Evolutionary conservation across 2,329 filamentous ascomycete species (phyloP).

Genomic region (Paracoccidioides brasiliensis): DNA sequence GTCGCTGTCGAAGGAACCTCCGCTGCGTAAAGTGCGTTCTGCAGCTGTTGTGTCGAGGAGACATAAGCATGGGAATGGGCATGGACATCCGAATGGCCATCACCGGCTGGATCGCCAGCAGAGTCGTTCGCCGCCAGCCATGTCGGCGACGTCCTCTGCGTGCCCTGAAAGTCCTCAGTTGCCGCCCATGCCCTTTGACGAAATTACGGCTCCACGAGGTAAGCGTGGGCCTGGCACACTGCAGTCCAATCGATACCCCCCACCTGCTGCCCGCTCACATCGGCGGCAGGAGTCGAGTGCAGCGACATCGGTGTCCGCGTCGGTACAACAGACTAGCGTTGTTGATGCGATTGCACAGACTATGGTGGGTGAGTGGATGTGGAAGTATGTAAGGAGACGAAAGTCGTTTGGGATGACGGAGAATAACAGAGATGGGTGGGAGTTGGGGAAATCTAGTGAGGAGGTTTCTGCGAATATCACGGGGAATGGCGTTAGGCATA

Average conservation of each 20-base stretch:
- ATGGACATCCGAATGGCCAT: no score
- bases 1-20: constrained; percentile 36
- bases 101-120: constrained; percentile 34
- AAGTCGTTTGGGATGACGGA: constrained; percentile 74
- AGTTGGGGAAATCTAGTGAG: constrained; percentile 44
- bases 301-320: constrained; percentile 22
- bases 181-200: constrained; percentile 61
- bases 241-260: constrained; percentile 10
- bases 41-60: constrained; percentile 54
- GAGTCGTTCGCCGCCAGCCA: constrained; percentile 38
- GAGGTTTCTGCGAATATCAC: constrained; percentile 58
- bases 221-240: constrained; percentile 16
- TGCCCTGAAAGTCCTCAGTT: constrained; percentile 54
- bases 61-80: no score
- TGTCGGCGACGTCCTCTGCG: constrained; percentile 55
- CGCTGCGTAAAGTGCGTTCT: constrained; percentile 72
- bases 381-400: constrained; percentile 41
- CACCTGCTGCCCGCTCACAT: constrained; percentile 19
- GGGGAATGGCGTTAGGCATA: constrained; percentile 60
- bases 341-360: constrained; percentile 96
- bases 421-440: constrained; percentile 28
- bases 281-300: constrained; percentile 39
- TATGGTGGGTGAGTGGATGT: constrained; percentile 75
- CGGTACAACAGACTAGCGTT: constrained; percentile 59
- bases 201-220: constrained; percentile 44